phyloP scores from a whole-genome alignment of 768 basidiomycete species.

The Mycena alexandri region DNA sequence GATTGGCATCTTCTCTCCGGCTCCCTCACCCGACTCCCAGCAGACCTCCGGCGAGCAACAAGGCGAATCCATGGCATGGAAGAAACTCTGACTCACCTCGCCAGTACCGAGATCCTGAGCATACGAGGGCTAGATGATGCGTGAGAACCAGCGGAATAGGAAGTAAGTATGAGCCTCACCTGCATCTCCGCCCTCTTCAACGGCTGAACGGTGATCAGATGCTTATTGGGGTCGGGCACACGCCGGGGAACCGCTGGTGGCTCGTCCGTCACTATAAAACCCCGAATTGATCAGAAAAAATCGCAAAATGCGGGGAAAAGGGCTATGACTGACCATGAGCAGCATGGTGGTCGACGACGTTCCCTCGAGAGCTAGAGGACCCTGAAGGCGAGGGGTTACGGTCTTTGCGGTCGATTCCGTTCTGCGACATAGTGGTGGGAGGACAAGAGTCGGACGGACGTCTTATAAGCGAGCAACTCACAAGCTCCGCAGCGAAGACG shows the following conservation, averaged over 20 bases:
- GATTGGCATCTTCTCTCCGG: too few relatives aligned
- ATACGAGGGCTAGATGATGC: slow-evolving; percentile 80
- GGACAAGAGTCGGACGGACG: slow-evolving; percentile 1
- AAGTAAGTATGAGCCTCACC: slow-evolving; percentile 51
- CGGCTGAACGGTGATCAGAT: slow-evolving; percentile 84
- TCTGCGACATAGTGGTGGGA: slow-evolving; percentile 32
- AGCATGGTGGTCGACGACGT: slow-evolving; percentile 82
- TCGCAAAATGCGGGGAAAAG: slow-evolving; percentile 15
- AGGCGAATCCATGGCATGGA: neutral
- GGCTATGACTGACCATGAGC: slow-evolving; percentile 67
- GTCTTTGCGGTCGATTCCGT: slow-evolving; percentile 64
- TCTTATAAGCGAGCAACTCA: slow-evolving; percentile 23
- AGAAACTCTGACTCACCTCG: slow-evolving; percentile 53
- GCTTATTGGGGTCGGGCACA: slow-evolving; percentile 39
- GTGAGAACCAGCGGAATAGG: slow-evolving; percentile 2
- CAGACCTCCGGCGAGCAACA: neutral
- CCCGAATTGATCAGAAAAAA: slow-evolving; percentile 1
- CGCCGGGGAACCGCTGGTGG: slow-evolving; percentile 49
- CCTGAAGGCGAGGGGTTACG: slow-evolving; percentile 59
- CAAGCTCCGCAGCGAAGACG: slow-evolving; percentile 20
- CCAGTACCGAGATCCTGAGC: slow-evolving; percentile 87
- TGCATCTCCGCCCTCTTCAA: slow-evolving; percentile 90
- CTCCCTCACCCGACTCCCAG: neutral
- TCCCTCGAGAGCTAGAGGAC: slow-evolving; percentile 57
- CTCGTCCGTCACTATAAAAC: slow-evolving; percentile 74